Evolutionary conservation across 2,329 filamentous ascomycete species (phyloP), one percentile per base, ranked within the genome.

Genomic region (Emmonsiellopsis sp.): DNA sequence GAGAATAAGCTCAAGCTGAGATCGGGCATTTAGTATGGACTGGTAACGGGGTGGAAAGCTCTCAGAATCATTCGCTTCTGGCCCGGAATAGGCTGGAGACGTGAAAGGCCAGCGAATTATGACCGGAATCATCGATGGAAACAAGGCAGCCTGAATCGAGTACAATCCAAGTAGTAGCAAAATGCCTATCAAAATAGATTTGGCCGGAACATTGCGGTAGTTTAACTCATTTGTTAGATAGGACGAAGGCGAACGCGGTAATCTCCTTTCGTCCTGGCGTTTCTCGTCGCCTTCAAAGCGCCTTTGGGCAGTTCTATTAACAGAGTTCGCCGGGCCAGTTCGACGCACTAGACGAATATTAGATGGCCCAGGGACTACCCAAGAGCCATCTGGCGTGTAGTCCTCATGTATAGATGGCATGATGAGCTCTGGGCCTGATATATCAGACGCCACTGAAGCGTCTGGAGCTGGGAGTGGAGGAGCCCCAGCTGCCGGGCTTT

Each of bases 401-500:
- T 44, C 46, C 13, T 48, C 45, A 6, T 53, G 52, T 34, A 53
- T 42, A 37, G 52, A 53, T 10, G 52, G 52, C 52, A 53, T 53
- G 36, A 53, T 37, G 27, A 53, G 46, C 37, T 53, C 52, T 39
- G 52, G 52, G 7, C 52, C 52, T 13, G 52, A 42, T n/a, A 37
- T 9, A 27, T 27, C 21, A 42, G 39, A 46, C 42, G 34, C 39
- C 8, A 33, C 27, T 6, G 49, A 43, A 21, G 39, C 13, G 39
- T 43, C 34, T 14, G 37, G 33, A 10, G 17, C 21, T 5, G 9
- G 46, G 34, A 39, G 9, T 39, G 14, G 11, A 11, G n/a, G 7
- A 9, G 33, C 17, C 17, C 17, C 17, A 17, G 17, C 10, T 27
- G 33, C 46, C 10, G 8, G 46, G 34, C 46, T 49, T 21, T 36